Conservation (phyloP, 2,329 filamentous ascomycete genomes). For the Fusarium setosum region DNA sequence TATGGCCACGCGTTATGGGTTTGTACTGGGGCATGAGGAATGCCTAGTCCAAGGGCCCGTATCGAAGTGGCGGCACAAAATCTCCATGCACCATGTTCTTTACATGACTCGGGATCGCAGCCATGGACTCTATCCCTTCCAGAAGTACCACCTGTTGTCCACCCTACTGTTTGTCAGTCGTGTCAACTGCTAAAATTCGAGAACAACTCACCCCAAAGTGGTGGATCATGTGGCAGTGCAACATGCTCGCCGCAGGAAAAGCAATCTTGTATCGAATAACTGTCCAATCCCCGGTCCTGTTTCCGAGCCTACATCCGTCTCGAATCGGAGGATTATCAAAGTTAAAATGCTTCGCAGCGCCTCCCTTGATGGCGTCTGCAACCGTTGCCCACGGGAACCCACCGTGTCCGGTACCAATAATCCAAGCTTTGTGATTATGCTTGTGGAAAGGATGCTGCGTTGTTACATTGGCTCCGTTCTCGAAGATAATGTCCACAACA, state of each 20-base stretch:
- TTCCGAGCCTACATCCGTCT: neutral
- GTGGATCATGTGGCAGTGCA: slow-evolving; percentile 1
- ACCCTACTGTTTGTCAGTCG: neutral
- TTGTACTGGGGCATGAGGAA: too few species aligned
- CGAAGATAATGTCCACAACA: neutral
- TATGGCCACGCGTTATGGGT: too few species aligned
- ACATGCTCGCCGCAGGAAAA: neutral
- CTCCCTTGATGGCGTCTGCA: neutral
- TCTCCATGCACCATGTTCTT: neutral
- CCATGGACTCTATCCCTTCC: neutral
- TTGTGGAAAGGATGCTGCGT: neutral
- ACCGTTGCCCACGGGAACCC: neutral
- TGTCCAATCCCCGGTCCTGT: neutral
- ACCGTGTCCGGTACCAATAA: neutral
- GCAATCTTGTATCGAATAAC: neutral
- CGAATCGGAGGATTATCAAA: neutral
- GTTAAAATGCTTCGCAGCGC: neutral
- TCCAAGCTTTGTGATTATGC: slow-evolving; percentile 1
- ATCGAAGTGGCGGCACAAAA: neutral
- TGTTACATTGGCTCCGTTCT: neutral
- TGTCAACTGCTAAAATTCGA: neutral
- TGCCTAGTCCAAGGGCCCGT: neutral
- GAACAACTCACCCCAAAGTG: neutral
- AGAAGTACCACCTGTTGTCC: neutral
- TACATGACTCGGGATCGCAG: neutral